Base-by-base conservation (phyloP, 2,329 filamentous ascomycete species). In the Aureobasidium musti region DNA sequence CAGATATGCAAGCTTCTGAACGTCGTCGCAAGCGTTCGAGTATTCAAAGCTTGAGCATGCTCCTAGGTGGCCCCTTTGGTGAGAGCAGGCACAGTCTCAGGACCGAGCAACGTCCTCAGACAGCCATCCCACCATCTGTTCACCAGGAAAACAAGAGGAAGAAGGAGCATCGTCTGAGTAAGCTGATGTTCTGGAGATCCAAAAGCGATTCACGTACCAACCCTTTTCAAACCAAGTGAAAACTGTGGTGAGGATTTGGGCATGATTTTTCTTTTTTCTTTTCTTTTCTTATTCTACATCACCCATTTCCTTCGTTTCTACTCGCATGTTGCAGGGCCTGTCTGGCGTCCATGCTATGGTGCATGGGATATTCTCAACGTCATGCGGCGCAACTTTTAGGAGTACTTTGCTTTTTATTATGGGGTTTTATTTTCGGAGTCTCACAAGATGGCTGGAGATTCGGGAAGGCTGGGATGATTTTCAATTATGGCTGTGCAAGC, bases 131-230 rank as follows among this genome's bases (percentile, higher is more conserved):
- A 82, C 83, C 87, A n/a, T 73, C 79, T 0, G 85, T 86, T 37
- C 86, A 85, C 73, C 47, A 68, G 2, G 63, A 65, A 5, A 63
- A 60, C 67, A 80, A 80, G 71, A 87, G 86, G 75, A 91, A 88
- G 81, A 90, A 87, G 75, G 81, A 86, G 43, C 90, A 87, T 75
- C 84, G 89, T 35, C 78, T 92, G 43, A 89, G 90, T 74, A 88
- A 89, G 61, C 83, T 92, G 80, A 87, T 92, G 83, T 93, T 93
- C 76, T 93, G 89, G 89, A 91, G 89, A 77, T 81, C 82, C 11
- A 87, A 83, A 73, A 71, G 65, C 37, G 63, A 61, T 50, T 54
- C 59, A 26, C 65, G 66, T 43, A 59, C 30, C 56, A 64, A 63
- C 54, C 61, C 56, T n/a, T 60, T 64, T 28, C 61, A 64, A n/a